Base-by-base conservation (phyloP, 768 basidiomycete genomes). In the Stropharia rugosoannulata region DNA sequence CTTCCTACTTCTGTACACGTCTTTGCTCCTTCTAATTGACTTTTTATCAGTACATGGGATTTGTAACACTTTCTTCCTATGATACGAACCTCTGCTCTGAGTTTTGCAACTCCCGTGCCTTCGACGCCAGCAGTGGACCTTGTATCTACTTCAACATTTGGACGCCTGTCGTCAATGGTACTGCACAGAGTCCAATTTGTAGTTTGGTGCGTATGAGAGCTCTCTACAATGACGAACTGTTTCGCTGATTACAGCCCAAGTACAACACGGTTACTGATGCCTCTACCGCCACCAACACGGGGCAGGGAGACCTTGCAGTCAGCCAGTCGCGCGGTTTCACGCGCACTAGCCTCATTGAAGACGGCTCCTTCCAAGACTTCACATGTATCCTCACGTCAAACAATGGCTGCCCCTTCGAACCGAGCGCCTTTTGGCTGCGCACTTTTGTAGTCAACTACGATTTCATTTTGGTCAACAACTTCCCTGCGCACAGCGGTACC, bases 241-340 rank as follows among this genome's bases (percentile, higher is more conserved):
- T 32, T 10, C 1, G n/a, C 44, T 45, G 27, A 49, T 38, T 12
- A 37, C 4, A 38, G 36, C 29, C 29, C 29, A 3, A 58, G 57
- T 58, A 58, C 32, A 58, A 58, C 39, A 58, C 57, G 4, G 29
- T 54, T 38, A 58, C 53, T 13, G 57, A 58, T 19, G 49, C 48
- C 4, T 60, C 59, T 3, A 60, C 59, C n/a, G 56, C 59, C n/a
- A 60, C 59, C 4, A 57, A 54, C 32, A 60, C 56, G 6, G 59
- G 59, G 6, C 56, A 57, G 36, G 59, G 59, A 7, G 38, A 50
- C 41, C 43, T 60, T 25, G 25, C 36, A 3, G 49, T 60, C 2
- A 36, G 56, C 15, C 12, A 39, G 4, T 60, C 59, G 11, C 56
- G 56, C 2, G 59, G 59, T 25, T 60, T 40, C 52, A 60, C 49